phyloP scores from a whole-genome alignment of 2,329 filamentous ascomycete genomes.

The Calonectria henricotiae region DNA sequence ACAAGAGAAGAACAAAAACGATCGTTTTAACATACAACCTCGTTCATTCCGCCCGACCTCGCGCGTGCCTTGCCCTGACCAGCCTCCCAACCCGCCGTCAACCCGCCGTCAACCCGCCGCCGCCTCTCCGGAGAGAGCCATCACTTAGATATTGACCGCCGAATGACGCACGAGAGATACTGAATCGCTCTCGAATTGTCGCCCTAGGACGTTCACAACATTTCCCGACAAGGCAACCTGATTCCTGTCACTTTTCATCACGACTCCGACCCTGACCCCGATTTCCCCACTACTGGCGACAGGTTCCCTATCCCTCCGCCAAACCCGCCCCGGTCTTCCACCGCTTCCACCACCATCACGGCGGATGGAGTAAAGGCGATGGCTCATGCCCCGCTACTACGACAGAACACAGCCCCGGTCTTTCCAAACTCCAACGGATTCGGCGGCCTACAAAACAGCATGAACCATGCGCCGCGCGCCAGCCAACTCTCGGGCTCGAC shows the following conservation, averaged over 20 bases:
- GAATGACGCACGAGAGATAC: constrained; percentile 49
- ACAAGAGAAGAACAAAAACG: constrained; percentile 28
- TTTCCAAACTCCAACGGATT: constrained; percentile 68
- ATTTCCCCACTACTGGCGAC: constrained; percentile 42
- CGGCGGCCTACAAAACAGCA: constrained; percentile 64
- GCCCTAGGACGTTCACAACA: constrained; percentile 45
- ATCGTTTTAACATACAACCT: constrained; percentile 2
- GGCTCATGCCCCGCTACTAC: constrained; percentile 74
- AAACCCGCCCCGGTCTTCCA: constrained; percentile 34
- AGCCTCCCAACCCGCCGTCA: constrained; percentile 38
- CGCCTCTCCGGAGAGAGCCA: constrained; percentile 32
- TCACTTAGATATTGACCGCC: constrained; percentile 47
- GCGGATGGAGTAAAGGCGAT: constrained; percentile 68
- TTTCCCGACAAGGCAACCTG: constrained; percentile 31
- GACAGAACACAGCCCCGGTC: constrained; percentile 73
- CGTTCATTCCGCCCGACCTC: constrained; percentile 12
- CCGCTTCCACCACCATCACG: constrained; percentile 36
- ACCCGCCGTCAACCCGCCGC: constrained; percentile 41
- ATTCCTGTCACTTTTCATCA: constrained; percentile 26
- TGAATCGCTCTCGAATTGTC: constrained; percentile 48
- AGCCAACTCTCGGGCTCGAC: constrained; percentile 78
- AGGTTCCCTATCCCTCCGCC: constrained; percentile 36
- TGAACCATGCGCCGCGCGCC: constrained; percentile 70
- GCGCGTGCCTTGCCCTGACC: constrained; percentile 36
- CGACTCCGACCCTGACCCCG: constrained; percentile 26